A percentile compares a stretch with the other conserved stretches of the same genome.
Evolutionary conservation across 148 eudicot species (phyloP).

Genomic region (Talinum fruticosum): DNA sequence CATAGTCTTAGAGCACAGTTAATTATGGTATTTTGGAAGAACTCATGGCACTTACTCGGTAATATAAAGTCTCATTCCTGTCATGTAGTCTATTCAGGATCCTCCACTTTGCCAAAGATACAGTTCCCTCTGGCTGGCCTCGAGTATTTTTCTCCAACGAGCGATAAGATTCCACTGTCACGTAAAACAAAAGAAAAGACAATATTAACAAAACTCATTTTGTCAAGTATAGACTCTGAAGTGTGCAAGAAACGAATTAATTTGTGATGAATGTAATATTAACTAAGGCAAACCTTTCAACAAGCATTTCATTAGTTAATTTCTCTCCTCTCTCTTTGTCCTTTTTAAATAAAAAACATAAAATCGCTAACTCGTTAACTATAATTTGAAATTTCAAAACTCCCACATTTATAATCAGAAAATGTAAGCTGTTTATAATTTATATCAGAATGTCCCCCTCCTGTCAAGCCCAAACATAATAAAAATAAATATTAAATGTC

Average conservation of each 20-base stretch:
- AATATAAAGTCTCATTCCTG: slow-evolving; percentile 95
- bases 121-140: slow-evolving; percentile 56
- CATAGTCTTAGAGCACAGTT: slow-evolving; percentile 24
- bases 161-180: slow-evolving; percentile 78
- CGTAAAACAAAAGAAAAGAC: slow-evolving; percentile 12
- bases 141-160: slow-evolving; percentile 83
- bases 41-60: slow-evolving; percentile 62
- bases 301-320: background rate
- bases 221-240: background rate
- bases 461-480: too few relatives aligned
- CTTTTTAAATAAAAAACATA: background rate
- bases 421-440: too few relatives aligned
- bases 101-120: slow-evolving; percentile 91
- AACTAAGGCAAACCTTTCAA: background rate
- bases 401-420: too few relatives aligned
- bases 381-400: too few relatives aligned
- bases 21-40: slow-evolving; percentile 14
- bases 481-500: too few relatives aligned
- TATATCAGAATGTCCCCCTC: too few relatives aligned
- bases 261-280: background rate
- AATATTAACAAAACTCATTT: background rate
- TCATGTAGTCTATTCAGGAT: slow-evolving; percentile 92
- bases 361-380: too few relatives aligned
- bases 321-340: background rate
- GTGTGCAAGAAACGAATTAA: background rate